Conservation (phyloP, 2,329 filamentous ascomycete species). For the Phialophora expanda region DNA sequence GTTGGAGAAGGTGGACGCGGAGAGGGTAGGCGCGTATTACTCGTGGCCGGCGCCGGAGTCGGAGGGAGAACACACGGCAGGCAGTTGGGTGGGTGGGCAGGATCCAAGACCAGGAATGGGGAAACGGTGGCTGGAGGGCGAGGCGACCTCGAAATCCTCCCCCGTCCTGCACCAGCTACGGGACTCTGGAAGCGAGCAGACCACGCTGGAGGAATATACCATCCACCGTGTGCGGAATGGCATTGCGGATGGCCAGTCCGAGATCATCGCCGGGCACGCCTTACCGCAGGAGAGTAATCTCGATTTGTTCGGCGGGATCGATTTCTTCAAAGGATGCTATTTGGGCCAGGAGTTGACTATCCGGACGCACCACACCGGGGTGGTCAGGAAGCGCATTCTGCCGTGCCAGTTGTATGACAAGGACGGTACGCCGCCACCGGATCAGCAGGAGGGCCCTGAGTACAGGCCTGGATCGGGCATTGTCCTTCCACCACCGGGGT, state of each 20-base stretch:
- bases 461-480: conserved; percentile 42
- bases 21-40: conserved; percentile 54
- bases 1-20: conserved; percentile 67
- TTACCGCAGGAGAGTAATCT: conserved; percentile 89
- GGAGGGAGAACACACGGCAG: background rate
- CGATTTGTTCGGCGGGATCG: conserved; percentile 81
- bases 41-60: conserved; percentile 30
- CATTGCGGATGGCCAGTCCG: conserved; percentile 80
- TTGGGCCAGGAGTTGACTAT: conserved; percentile 96
- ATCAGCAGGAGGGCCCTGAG: conserved; percentile 52
- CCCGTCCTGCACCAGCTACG: conserved; percentile 29
- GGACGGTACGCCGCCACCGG: conserved; percentile 48
- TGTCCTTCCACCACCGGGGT: conserved; percentile 46
- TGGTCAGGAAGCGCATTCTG: conserved; percentile 87
- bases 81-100: conserved; percentile 26
- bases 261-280: conserved; percentile 72
- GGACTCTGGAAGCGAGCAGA: conserved; percentile 27
- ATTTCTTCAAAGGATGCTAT: conserved; percentile 97
- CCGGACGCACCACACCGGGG: conserved; percentile 89
- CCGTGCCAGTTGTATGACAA: conserved; percentile 74
- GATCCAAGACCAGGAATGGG: conserved; percentile 36
- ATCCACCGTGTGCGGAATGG: conserved; percentile 79
- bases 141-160: background rate
- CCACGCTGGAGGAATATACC: conserved; percentile 66
- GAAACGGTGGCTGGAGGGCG: conserved; percentile 25